A percentile compares a stretch with the other conserved stretches of the same genome.
phyloP scores from a whole-genome alignment of 164 flowering plant species.

The Saururus chinensis region DNA sequence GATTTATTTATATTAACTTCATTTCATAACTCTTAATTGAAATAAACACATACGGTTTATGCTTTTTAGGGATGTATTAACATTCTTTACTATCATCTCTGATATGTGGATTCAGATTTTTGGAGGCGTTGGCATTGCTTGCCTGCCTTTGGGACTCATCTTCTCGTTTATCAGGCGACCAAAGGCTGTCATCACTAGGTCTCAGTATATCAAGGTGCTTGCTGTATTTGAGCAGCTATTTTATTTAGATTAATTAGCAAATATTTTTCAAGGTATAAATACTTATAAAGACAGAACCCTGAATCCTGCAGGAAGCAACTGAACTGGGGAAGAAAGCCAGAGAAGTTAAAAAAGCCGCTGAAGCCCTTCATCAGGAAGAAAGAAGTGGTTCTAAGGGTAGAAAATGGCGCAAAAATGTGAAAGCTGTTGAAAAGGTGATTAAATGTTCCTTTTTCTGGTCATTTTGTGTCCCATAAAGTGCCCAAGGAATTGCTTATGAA shows the following conservation, averaged over 20 bases:
- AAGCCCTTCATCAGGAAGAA: slow-evolving; percentile 94
- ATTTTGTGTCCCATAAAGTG: neutral
- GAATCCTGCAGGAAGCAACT: slow-evolving; percentile 73
- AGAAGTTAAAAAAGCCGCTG: slow-evolving; percentile 92
- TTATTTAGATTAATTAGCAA: neutral
- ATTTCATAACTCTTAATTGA: neutral
- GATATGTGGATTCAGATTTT: slow-evolving; percentile 45
- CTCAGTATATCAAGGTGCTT: slow-evolving; percentile 92
- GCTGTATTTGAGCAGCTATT: neutral
- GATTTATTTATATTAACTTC: too few species aligned
- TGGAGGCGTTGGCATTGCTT: slow-evolving; percentile 96
- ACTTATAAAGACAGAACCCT: neutral
- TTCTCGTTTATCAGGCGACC: slow-evolving; percentile 87
- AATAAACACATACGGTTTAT: neutral
- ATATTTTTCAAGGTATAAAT: neutral
- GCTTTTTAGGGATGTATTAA: neutral
- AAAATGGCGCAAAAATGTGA: slow-evolving; percentile 96
- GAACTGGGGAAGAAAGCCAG: slow-evolving; percentile 88
- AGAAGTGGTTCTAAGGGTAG: slow-evolving; percentile 87
- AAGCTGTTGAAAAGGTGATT: slow-evolving; percentile 82
- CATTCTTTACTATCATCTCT: neutral
- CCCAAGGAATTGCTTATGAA: too few species aligned
- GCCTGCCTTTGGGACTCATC: slow-evolving; percentile 84
- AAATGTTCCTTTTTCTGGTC: neutral
- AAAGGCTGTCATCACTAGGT: slow-evolving; percentile 94